Percentiles rank a stretch among this genome's conserved stretches.
Evolutionary conservation across 495 filamentous ascomycete species (phyloP).

Genomic region (Trichoderma asperelloides): DNA sequence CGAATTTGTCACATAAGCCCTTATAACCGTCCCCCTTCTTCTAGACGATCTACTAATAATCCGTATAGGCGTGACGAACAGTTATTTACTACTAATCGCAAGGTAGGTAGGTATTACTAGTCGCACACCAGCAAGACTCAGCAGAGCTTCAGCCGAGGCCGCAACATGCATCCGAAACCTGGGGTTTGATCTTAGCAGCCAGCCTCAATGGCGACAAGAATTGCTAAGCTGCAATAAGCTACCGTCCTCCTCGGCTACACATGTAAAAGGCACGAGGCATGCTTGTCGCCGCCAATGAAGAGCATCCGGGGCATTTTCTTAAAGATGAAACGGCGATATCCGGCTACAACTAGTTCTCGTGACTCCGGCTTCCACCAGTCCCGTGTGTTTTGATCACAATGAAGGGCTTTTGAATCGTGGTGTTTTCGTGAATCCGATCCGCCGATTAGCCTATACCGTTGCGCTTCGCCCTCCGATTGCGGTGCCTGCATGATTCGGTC

Average conservation of each 20-base stretch:
- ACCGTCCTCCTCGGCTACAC: neutral
- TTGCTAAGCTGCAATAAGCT: neutral
- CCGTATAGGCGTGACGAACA: too few relatives aligned
- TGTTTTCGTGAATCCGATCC: slow-evolving; percentile 4
- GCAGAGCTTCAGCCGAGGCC: too few relatives aligned
- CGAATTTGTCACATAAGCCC: too few relatives aligned
- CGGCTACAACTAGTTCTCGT: neutral
- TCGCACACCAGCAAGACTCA: too few relatives aligned
- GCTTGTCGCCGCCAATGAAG: neutral
- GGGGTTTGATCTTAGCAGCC: neutral
- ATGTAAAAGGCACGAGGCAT: neutral
- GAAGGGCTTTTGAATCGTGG: neutral
- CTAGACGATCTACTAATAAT: too few relatives aligned
- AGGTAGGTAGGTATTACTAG: too few relatives aligned
- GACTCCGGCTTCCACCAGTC: neutral
- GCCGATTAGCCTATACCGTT: neutral
- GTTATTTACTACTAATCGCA: too few relatives aligned
- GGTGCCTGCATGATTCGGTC: slow-evolving; percentile 2
- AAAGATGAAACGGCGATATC: neutral
- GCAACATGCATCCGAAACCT: neutral
- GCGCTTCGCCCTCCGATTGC: neutral
- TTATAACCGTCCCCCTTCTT: too few relatives aligned
- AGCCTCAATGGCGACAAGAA: neutral
- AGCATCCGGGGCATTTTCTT: neutral
- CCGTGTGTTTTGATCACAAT: neutral